phyloP scores from a whole-genome alignment of 805 yeast species.

The Candida jianshihensis region DNA sequence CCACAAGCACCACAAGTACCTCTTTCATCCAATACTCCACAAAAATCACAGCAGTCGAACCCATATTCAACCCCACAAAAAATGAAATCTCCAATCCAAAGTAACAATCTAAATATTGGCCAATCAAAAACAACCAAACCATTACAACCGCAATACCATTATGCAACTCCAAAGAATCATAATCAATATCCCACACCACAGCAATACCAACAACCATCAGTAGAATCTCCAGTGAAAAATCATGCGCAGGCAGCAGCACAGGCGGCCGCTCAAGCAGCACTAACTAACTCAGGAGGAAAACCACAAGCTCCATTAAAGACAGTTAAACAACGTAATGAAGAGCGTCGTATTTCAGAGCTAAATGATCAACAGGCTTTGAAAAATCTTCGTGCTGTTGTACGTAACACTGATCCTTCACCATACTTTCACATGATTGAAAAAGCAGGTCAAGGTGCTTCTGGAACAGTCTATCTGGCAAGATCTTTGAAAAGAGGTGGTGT shows the following conservation, averaged over 20 bases:
- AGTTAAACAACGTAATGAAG: conserved; percentile 32
- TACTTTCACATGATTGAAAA: conserved; percentile 69
- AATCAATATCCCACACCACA: too few relatives aligned
- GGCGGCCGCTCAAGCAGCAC: conserved; percentile 32
- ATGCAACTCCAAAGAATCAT: conserved; percentile 13
- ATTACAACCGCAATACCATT: conserved; percentile 24
- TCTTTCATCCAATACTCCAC: conserved; percentile 8
- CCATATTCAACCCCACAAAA: neutral
- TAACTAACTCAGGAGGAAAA: conserved; percentile 16
- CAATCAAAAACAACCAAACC: conserved; percentile 10
- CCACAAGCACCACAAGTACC: conserved; percentile 20
- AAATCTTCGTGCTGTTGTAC: conserved; percentile 75
- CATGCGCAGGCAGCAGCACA: conserved; percentile 21
- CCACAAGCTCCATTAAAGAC: conserved; percentile 17
- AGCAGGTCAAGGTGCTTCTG: conserved; percentile 98
- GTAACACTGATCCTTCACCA: conserved; percentile 79
- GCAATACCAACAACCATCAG: conserved; percentile 9
- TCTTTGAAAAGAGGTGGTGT: conserved; percentile 46
- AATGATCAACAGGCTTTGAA: conserved; percentile 85
- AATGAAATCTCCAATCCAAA: neutral
- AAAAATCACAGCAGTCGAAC: conserved; percentile 2
- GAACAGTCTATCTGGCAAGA: conserved; percentile 86
- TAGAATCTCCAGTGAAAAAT: neutral
- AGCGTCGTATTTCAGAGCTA: conserved; percentile 52
- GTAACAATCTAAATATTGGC: neutral